A percentile compares a stretch with the other conserved stretches of the same genome.
phyloP scores from a whole-genome alignment of 306 rosid species.

The Cucurbita pepo region DNA sequence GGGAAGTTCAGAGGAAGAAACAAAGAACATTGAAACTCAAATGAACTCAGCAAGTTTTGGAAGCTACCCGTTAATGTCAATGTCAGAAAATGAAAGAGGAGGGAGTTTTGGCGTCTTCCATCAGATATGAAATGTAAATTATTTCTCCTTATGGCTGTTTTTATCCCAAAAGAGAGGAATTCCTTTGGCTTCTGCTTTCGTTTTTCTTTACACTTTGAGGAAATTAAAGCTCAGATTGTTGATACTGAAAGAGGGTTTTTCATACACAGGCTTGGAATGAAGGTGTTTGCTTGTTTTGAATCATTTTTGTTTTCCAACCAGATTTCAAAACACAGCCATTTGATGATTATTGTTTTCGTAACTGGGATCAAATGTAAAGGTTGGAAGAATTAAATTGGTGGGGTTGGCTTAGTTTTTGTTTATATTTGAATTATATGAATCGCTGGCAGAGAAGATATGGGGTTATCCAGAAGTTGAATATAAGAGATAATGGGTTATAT shows the following conservation, averaged over 20 bases:
- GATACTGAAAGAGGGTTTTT: background rate
- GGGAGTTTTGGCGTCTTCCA: background rate
- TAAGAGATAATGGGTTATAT: too few relatives aligned
- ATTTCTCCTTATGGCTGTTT: background rate
- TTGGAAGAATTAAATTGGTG: background rate
- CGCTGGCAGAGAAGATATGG: background rate
- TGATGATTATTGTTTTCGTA: too few relatives aligned
- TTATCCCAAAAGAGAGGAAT: background rate
- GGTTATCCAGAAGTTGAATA: background rate
- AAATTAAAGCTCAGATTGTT: background rate
- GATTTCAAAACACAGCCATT: background rate
- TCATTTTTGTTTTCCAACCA: background rate
- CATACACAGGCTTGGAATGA: background rate
- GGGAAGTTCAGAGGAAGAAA: slow-evolving; percentile 33
- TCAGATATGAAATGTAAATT: slow-evolving; percentile 4
- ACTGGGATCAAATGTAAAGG: background rate
- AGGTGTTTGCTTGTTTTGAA: background rate
- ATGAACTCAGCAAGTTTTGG: background rate
- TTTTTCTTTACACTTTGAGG: background rate
- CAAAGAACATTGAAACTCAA: background rate
- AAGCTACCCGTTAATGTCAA: slow-evolving; percentile 2
- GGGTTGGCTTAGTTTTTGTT: background rate
- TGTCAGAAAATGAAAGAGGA: background rate
- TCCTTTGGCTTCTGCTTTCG: background rate
- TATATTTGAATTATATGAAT: background rate